Evolutionary conservation across 2,329 filamentous ascomycete genomes (phyloP), one percentile per base, ranked within the genome.

Genomic region (Conoideocrella luteorostrata): DNA sequence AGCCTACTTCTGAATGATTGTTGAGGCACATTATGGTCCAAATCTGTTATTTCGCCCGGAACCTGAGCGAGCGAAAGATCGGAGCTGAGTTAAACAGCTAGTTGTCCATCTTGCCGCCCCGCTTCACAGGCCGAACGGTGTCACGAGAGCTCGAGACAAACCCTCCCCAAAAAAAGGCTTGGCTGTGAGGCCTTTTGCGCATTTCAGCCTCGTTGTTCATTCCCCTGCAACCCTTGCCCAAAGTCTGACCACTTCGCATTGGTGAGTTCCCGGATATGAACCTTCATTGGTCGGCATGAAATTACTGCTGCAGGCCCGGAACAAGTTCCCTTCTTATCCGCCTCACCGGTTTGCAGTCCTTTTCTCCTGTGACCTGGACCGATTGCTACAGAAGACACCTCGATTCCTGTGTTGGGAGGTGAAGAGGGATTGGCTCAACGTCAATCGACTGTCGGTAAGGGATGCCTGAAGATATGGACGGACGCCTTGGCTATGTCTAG

Each of bases 201-300:
- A 20, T 38, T 23, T 43, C 26, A 20, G 33, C 34, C 34, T 39
- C 34, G 32, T 20, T 17, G 33, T 30, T 26, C 22, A 30, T 15
- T 30, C 18, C 26, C 11, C 11, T n/a, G n/a, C n/a, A n/a, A 12
- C 17, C 30, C 28, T 30, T 37, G 30, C 11, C 22, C 29, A 15
- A 22, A 45, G 23, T 30, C 37, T 45, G 43, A 39, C 39, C 33
- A 39, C 33, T 46, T 35, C 17, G 34, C 32, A 35, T 44, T 35
- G 39, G 29, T 18, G 28, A 28, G 15, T 29, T 38, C 32, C 5
- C 4, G 22, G 13, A 10, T 3, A 20, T 20, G 22, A 9, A 10
- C 20, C 12, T 39, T 41, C 20, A 47, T 47, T 47, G 45, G 45
- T 17, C 24, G n/a, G 12, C 23, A 7, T 28, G 37, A 17, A 23